Percentiles rank a stretch among this genome's conserved stretches.
Conservation (phyloP, 2,329 filamentous ascomycete species). For the Calcarisporium arbuscula region DNA sequence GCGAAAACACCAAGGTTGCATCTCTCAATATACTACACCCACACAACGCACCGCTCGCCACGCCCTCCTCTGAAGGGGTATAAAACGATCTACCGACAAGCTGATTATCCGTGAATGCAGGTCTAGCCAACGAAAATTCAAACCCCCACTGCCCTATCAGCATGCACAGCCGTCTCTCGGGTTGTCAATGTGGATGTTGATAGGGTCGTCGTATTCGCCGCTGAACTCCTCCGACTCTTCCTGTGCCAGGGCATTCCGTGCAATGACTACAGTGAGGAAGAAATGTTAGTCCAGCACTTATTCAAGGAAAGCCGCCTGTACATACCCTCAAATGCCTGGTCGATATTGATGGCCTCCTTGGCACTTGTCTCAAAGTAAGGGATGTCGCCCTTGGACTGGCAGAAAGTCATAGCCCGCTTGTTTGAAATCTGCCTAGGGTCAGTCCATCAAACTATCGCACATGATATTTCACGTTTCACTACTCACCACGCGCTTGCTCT, state of each 20-base stretch:
- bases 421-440: conserved; percentile 71
- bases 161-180: conserved; percentile 91
- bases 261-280: conserved; percentile 62
- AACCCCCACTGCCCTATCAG: conserved; percentile 38
- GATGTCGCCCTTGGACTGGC: conserved; percentile 93
- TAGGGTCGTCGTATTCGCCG: conserved; percentile 94
- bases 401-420: conserved; percentile 95
- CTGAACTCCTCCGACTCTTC: conserved; percentile 98
- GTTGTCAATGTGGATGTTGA: conserved; percentile 95
- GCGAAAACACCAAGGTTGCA: conserved; percentile 9
- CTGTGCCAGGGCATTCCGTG: conserved; percentile 88
- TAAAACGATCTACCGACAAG: conserved; percentile 4
- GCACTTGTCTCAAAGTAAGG: conserved; percentile 99
- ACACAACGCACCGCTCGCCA: conserved; percentile 6
- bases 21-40: conserved; percentile 12
- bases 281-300: neutral
- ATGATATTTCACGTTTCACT: neutral
- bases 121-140: neutral
- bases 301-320: neutral
- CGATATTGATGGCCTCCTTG: conserved; percentile 97
- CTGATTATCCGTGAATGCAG: no score
- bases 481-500: conserved; percentile 85
- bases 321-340: conserved; percentile 67
- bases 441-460: conserved; percentile 7
- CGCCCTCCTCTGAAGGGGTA: neutral